Conservation (phyloP, 2,329 filamentous ascomycete genomes). For the Cordyceps cateniannulata region DNA sequence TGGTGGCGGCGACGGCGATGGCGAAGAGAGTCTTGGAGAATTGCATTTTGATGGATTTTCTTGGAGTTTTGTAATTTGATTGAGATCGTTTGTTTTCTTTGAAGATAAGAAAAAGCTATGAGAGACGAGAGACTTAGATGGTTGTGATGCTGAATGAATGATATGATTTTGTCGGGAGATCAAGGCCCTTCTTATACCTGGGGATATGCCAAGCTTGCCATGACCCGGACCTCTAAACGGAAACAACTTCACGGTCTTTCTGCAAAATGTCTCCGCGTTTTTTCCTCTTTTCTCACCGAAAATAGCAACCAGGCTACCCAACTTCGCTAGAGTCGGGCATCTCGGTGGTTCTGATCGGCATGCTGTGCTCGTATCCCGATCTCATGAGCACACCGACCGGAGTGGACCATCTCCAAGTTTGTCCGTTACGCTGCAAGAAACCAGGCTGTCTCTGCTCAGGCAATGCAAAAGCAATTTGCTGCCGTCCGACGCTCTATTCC, state of each 20-base stretch:
- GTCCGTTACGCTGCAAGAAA: no score
- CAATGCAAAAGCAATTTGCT: no score
- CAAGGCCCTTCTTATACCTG: neutral
- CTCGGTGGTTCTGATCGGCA: neutral
- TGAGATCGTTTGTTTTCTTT: neutral
- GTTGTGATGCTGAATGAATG: neutral
- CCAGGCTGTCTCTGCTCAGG: no score
- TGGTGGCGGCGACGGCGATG: slow-evolving; percentile 28
- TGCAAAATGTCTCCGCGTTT: neutral
- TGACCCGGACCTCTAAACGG: neutral
- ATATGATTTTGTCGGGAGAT: neutral
- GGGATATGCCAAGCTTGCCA: neutral
- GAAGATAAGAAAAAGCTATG: neutral
- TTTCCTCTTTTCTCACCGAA: neutral
- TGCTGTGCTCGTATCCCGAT: slow-evolving; percentile 2
- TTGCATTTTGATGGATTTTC: slow-evolving; percentile 31
- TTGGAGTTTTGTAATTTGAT: no score
- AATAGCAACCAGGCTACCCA: neutral
- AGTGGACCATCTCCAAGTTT: no score
- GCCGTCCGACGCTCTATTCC: no score
- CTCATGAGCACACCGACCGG: neutral
- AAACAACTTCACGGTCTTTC: neutral
- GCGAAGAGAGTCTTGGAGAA: slow-evolving; percentile 33
- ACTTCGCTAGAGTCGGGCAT: neutral
- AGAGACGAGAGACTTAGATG: neutral